These are phyloP conservation scores for Colletotrichum aenigma DNA, from an alignment of 2,329 filamentous ascomycete genomes.

Conservation along the genomic window DNA sequence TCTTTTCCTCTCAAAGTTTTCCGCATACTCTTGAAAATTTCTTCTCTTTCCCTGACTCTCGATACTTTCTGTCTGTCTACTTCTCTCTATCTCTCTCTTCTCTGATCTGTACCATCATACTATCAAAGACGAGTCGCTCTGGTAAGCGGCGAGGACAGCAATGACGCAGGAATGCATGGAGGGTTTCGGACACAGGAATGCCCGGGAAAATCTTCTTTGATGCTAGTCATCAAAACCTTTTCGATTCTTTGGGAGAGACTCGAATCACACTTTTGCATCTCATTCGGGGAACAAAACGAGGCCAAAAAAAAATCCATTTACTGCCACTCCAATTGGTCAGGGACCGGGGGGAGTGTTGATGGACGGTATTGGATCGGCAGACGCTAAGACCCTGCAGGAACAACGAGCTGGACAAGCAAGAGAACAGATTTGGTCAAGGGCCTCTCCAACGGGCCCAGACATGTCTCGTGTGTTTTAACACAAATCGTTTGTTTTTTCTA, in stretches of 20 bases:
- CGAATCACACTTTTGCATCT: background rate
- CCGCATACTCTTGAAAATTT: background rate
- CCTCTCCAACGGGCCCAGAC: background rate
- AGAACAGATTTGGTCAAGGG: background rate
- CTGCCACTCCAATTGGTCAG: background rate
- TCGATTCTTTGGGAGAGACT: background rate
- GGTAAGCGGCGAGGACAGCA: slow-evolving; percentile 3
- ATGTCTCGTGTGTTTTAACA: background rate
- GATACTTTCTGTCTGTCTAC: slow-evolving; percentile 9
- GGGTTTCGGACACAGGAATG: background rate
- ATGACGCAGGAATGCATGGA: background rate
- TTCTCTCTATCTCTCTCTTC: slow-evolving; percentile 8
- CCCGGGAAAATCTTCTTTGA: background rate
- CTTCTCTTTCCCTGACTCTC: slow-evolving; percentile 1
- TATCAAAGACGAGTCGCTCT: background rate
- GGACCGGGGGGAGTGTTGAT: background rate
- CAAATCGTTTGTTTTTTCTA: background rate
- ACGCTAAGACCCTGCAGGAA: slow-evolving; percentile 4
- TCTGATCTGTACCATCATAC: slow-evolving; percentile 11
- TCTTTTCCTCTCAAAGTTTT: background rate
- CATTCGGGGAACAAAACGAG: background rate
- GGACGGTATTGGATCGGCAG: background rate
- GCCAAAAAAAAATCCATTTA: background rate
- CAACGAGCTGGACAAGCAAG: slow-evolving; percentile 3
- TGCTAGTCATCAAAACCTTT: background rate